Base-by-base conservation (phyloP, 2,329 filamentous ascomycete species). In the Aspergillus calidoustus region DNA sequence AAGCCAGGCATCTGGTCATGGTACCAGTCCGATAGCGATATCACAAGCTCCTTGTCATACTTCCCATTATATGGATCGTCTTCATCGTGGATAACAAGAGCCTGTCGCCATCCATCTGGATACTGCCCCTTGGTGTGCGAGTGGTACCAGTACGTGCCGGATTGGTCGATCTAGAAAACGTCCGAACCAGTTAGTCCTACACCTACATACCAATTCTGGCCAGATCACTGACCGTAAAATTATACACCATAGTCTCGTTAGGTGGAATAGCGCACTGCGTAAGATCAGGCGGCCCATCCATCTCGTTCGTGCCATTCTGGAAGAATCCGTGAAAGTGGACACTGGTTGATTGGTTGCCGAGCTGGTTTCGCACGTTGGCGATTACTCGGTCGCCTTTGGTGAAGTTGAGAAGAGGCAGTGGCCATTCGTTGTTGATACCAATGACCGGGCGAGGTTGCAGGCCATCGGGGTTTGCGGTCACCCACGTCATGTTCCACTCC, bases 281-380 rank as follows among this genome's bases (percentile, higher is more conserved):
- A 5, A 91, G 82, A 41, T 86, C 88, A 0, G 86, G 81, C 1
- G 89, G 84, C 0, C 91, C 91, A 69, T 94, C 91, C 88, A 92
- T 91, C 60, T 83, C 83, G 61, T 87, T 91, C 0, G 89, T 91
- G 11, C 89, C 89, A 66, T 91, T 91, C 71, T 92, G 90, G 71
- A 87, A 92, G 64, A 94, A 82, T 17, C 91, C 91, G 67, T 94
- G 91, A 74, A 91, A 93, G 72, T 94, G 91, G 5, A 93, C 81
- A 43, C 83, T 85, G 8, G 89, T 89, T 13, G 83, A 85, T 66
- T 85, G 74, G 66, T 92, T 90, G 13, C 81, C 79, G 0, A 90
- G 85, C 23, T 84, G 81, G 68, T 94, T 94, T 66, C 86, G 79
- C 54, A 92, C 81, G 34, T 91, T 86, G 48, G 93, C 86, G 3